Conservation (phyloP, 768 basidiomycete genomes). For the Kwoniella sp. region DNA sequence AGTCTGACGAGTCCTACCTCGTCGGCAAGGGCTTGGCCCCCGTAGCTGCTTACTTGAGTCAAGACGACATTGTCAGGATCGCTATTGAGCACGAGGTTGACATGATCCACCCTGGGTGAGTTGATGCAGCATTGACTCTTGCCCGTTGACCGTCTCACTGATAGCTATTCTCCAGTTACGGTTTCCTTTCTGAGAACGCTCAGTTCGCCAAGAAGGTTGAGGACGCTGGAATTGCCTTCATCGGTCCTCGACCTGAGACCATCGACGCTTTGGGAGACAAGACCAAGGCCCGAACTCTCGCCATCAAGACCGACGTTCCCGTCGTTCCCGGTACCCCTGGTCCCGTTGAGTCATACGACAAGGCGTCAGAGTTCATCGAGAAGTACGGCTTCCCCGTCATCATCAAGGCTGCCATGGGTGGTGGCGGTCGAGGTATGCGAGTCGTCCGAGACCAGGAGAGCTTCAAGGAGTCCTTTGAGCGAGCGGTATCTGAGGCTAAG, state of each 20-base stretch:
- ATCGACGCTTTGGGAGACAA: conserved; percentile 98
- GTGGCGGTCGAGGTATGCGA: conserved; percentile 98
- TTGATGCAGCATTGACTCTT: conserved; percentile 11
- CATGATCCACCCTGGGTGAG: conserved; percentile 98
- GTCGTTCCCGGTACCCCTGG: conserved; percentile 99
- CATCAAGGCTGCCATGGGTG: conserved; percentile 99
- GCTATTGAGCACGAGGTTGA: conserved; percentile 98
- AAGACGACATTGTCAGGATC: conserved; percentile 94
- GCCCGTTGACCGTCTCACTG: background rate
- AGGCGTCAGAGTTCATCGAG: conserved; percentile 85
- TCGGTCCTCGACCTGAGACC: conserved; percentile 92
- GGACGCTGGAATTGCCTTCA: conserved; percentile 93
- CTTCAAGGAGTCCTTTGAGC: conserved; percentile 84
- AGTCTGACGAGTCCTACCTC: conserved; percentile 98
- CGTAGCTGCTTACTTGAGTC: conserved; percentile 93
- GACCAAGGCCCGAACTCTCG: conserved; percentile 87
- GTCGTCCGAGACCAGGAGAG: conserved; percentile 92
- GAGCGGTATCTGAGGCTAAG: conserved; percentile 92
- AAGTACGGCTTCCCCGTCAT: conserved; percentile 98
- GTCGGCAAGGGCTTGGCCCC: conserved; percentile 96
- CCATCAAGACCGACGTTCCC: conserved; percentile 83
- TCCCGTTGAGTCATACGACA: conserved; percentile 74
- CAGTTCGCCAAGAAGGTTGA: conserved; percentile 97
- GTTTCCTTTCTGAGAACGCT: conserved; percentile 97
- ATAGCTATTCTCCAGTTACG: conserved; percentile 66